Evolutionary conservation across 1,284 basidiomycete species (phyloP).

Genomic region (Ceratorhiza oryzae-sativae): DNA sequence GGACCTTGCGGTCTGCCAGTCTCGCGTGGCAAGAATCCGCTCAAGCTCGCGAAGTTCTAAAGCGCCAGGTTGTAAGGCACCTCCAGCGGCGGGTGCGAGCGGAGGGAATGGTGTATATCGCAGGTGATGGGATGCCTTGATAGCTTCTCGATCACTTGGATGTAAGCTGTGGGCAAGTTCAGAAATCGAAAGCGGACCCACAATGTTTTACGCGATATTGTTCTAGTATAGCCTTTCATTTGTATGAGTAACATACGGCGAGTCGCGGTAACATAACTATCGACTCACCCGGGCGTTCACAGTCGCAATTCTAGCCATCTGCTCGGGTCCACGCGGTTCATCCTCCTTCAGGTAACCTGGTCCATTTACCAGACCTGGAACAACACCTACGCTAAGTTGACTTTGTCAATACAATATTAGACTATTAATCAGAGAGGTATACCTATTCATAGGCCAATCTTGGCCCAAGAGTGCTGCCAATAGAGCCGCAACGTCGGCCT

Average conservation of each 20-base stretch:
- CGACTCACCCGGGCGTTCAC: slow-evolving; percentile 69
- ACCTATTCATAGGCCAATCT: slow-evolving; percentile 78
- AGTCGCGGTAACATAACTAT: neutral
- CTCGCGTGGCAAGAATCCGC: slow-evolving; percentile 46
- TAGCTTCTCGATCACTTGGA: slow-evolving; percentile 54
- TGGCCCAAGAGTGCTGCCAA: slow-evolving; percentile 78
- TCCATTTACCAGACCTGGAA: slow-evolving; percentile 45
- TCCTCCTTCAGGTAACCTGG: slow-evolving; percentile 62
- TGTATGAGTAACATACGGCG: neutral
- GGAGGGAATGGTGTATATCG: slow-evolving; percentile 66
- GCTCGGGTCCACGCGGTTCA: slow-evolving; percentile 50
- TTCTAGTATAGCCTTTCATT: slow-evolving; percentile 68
- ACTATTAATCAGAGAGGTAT: slow-evolving; percentile 65
- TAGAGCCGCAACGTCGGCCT: slow-evolving; percentile 82
- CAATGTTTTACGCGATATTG: slow-evolving; percentile 83
- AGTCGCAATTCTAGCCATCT: slow-evolving; percentile 64
- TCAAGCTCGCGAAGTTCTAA: slow-evolving; percentile 58
- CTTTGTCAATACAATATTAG: neutral
- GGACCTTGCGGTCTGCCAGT: slow-evolving; percentile 62
- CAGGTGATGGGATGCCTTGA: slow-evolving; percentile 65
- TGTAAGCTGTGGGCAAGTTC: neutral
- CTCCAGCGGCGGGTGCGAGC: slow-evolving; percentile 49
- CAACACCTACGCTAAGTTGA: slow-evolving; percentile 14
- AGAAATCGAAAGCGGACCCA: slow-evolving; percentile 47
- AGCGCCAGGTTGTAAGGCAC: slow-evolving; percentile 49